phyloP scores from a whole-genome alignment of 169 alveolate species.

The Amoebophrya sp. region DNA sequence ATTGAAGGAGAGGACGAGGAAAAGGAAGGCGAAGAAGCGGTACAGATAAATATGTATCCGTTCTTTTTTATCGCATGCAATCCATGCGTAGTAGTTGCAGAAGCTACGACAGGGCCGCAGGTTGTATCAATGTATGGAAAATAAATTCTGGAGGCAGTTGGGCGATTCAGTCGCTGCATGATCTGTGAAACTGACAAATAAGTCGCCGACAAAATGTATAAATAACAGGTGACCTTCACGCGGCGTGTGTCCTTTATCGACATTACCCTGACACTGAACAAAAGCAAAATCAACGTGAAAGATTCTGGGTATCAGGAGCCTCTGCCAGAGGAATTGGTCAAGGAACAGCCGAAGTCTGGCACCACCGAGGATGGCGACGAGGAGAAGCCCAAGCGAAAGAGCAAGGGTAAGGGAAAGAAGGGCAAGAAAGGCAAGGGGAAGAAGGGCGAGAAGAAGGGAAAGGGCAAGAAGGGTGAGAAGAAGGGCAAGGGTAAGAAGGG shows the following conservation, averaged over 20 bases:
- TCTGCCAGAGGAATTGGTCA: conserved; percentile 55
- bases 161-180: neutral
- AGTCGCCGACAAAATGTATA: conserved; percentile 57
- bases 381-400: neutral
- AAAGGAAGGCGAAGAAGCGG: neutral
- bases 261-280: conserved; percentile 46
- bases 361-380: neutral
- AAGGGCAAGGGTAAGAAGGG: too few relatives aligned
- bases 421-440: neutral
- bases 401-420: neutral
- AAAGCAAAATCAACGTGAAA: conserved; percentile 41
- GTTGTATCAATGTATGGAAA: too few relatives aligned
- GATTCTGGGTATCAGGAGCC: conserved; percentile 61
- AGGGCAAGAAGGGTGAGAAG: too few relatives aligned
- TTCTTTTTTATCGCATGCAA: neutral
- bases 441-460: neutral
- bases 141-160: too few relatives aligned
- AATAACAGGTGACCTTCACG: conserved; percentile 55
- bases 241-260: conserved; percentile 57
- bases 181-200: neutral
- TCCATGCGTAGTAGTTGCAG: too few relatives aligned
- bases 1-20: conserved; percentile 51
- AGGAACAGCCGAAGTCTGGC: conserved; percentile 37
- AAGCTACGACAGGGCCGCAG: too few relatives aligned
- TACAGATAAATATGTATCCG: neutral